A percentile compares a stretch with the other conserved stretches of the same genome.
Evolutionary conservation across 441 rosid genomes (phyloP).

Genomic region (Eutrema salsugineum): DNA sequence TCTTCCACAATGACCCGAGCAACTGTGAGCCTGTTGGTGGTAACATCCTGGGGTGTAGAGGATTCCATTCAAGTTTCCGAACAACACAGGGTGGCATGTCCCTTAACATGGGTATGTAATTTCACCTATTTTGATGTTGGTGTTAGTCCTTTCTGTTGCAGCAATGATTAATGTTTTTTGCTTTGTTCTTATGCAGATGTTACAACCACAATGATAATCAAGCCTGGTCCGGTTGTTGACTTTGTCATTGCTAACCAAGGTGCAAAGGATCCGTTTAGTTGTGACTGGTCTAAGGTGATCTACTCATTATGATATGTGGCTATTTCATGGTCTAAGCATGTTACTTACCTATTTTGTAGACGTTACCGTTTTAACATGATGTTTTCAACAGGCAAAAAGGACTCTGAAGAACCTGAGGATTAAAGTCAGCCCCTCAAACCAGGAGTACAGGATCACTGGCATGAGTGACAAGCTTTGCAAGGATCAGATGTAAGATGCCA

Average conservation of each 20-base stretch:
- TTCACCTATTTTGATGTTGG: background rate
- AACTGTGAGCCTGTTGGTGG: conserved; percentile 50
- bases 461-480: conserved; percentile 58
- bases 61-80: conserved; percentile 79
- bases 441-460: conserved; percentile 72
- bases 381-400: conserved; percentile 52
- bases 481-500: conserved; percentile 48
- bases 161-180: background rate
- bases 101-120: conserved; percentile 48
- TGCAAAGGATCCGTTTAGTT: conserved; percentile 47
- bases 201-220: conserved; percentile 82
- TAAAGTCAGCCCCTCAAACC: conserved; percentile 54
- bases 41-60: conserved; percentile 69
- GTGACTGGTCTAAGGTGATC: conserved; percentile 82
- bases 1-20: conserved; percentile 47
- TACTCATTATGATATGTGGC: background rate
- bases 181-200: conserved; percentile 46
- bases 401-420: conserved; percentile 62
- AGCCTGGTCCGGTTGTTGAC: conserved; percentile 78
- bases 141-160: background rate
- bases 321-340: background rate
- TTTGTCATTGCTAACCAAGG: conserved; percentile 64
- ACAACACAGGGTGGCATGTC: conserved; percentile 64
- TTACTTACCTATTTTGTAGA: background rate
- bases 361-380: background rate